phyloP scores from a whole-genome alignment of 139 green algal species.

The Chlorella sorokiniana region DNA sequence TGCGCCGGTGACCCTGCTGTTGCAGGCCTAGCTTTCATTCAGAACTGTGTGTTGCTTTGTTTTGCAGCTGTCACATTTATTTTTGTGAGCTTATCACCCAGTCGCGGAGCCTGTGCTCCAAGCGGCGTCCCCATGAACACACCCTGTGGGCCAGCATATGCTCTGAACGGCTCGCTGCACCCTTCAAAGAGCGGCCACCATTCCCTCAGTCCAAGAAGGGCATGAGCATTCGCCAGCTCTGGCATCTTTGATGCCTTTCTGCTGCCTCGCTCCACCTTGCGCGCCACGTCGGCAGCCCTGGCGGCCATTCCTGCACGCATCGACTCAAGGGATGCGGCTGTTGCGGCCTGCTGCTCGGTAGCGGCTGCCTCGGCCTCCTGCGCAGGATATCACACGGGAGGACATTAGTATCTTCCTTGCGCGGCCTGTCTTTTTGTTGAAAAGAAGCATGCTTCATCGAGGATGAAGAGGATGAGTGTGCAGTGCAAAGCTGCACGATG shows the following conservation, averaged over 20 bases:
- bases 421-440: too few species aligned
- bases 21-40: background rate
- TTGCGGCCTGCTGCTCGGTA: background rate
- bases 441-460: too few species aligned
- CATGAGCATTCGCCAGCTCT: conserved; percentile 31
- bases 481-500: too few species aligned
- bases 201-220: conserved; percentile 26
- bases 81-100: too few species aligned
- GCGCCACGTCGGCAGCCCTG: background rate
- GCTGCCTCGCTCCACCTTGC: conserved; percentile 12
- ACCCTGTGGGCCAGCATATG: too few species aligned
- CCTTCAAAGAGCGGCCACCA: too few species aligned
- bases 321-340: background rate
- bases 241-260: conserved; percentile 24
- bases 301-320: background rate
- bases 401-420: too few species aligned
- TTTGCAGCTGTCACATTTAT: background rate
- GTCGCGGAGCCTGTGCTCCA: too few species aligned
- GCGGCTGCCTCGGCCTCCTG: conserved; percentile 16
- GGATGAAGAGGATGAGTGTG: too few species aligned
- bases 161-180: too few species aligned
- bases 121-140: too few species aligned
- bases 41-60: background rate
- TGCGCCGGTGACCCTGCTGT: background rate
- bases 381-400: too few species aligned